Percentiles rank a stretch among this genome's conserved stretches.
Conservation (phyloP, 768 basidiomycete genomes). For the Lepiota subincarnata region DNA sequence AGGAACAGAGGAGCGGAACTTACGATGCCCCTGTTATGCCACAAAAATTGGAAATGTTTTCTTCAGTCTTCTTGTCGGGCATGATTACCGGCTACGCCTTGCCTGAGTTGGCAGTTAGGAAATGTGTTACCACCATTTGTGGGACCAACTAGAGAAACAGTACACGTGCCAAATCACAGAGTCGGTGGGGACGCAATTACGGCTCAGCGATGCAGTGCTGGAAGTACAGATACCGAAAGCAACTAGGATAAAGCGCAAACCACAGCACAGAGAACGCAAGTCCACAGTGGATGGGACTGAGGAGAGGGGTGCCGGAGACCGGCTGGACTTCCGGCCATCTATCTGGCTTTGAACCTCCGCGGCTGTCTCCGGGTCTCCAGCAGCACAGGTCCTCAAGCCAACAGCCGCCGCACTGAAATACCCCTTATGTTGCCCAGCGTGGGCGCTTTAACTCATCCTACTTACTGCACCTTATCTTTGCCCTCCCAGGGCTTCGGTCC, state of each 20-base stretch:
- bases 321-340: not conserved
- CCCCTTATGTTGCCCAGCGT: not conserved
- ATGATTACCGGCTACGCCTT: conserved; percentile 16
- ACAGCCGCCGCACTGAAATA: not conserved
- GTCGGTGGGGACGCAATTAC: not conserved
- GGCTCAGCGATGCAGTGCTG: conserved; percentile 5
- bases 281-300: not conserved
- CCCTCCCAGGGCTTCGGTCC: no score
- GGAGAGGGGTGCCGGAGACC: not conserved
- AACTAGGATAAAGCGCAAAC: not conserved
- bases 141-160: not conserved
- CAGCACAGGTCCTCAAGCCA: no score
- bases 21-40: conserved; percentile 68
- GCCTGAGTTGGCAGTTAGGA: conserved; percentile 7
- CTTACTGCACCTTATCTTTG: no score
- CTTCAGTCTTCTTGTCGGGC: conserved; percentile 45
- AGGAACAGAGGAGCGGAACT: conserved; percentile 26
- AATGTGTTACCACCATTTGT: conserved; percentile 2
- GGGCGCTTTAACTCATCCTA: no score
- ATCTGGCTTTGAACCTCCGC: conserved; percentile 8
- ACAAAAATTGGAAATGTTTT: conserved; percentile 54
- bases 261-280: not conserved
- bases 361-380: conserved; percentile 1
- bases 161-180: conserved; percentile 9
- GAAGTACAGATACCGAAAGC: not conserved